Percentiles rank a stretch among this genome's conserved stretches.
These are phyloP conservation scores for Tylopilus felleus DNA, from an alignment of 768 basidiomycete genomes.

Conservation along the genomic window DNA sequence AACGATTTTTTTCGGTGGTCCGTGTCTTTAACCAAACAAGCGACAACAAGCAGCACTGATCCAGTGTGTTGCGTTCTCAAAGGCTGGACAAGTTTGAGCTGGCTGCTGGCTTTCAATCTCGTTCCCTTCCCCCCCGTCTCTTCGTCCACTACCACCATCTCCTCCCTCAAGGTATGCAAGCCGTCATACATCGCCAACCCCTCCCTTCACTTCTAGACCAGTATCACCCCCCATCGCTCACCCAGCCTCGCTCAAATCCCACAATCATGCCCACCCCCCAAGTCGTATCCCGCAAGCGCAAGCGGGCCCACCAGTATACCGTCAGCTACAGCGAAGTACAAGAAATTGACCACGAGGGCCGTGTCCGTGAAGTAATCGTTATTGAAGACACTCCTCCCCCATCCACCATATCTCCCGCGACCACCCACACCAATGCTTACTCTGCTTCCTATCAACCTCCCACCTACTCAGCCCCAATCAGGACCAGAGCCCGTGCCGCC, in stretches of 20 bases:
- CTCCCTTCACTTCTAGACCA: conserved; percentile 59
- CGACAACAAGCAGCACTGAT: conserved; percentile 29
- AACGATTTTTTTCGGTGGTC: no score
- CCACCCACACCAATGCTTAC: conserved; percentile 65
- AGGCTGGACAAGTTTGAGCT: conserved; percentile 28
- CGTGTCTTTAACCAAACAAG: conserved; percentile 26
- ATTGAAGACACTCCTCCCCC: conserved; percentile 90
- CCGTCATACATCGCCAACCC: conserved; percentile 62
- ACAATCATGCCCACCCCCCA: conserved; percentile 72
- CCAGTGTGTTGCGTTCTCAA: conserved; percentile 35
- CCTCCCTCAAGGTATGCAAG: conserved; percentile 65
- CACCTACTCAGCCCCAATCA: conserved; percentile 67
- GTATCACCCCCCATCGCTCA: conserved; percentile 59
- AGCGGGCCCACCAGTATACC: conserved; percentile 75
- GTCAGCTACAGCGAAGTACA: conserved; percentile 88
- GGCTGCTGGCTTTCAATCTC: conserved; percentile 38
- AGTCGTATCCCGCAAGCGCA: conserved; percentile 73
- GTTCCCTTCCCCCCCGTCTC: conserved; percentile 16
- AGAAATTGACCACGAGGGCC: conserved; percentile 77
- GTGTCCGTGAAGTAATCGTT: conserved; percentile 82
- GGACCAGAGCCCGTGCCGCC: conserved; percentile 82
- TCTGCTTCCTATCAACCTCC: conserved; percentile 82
- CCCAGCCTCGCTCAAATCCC: conserved; percentile 42
- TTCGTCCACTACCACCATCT: conserved; percentile 40
- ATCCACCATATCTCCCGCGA: conserved; percentile 68